These are phyloP conservation scores for Protomyces inouyei DNA, from an alignment of 1,139 yeast genomes.

Conservation along the genomic window DNA sequence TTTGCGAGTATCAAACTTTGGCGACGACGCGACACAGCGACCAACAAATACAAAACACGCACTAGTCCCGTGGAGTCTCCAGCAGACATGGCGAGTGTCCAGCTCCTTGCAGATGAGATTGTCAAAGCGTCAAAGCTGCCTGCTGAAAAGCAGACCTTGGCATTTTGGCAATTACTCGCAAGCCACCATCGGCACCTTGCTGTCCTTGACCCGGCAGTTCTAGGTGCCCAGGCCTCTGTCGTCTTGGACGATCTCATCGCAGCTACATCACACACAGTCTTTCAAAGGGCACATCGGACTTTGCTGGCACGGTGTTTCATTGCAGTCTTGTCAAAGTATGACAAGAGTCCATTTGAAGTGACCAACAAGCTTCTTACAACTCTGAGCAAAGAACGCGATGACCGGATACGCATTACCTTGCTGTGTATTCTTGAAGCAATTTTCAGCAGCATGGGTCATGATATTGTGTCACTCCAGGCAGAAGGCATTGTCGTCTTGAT, in stretches of 20 bases:
- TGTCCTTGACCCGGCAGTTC: conserved; percentile 30
- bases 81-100: neutral
- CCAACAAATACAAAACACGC: no score
- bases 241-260: conserved; percentile 46
- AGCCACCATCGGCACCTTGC: conserved; percentile 30
- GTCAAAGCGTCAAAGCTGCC: neutral
- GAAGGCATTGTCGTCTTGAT: conserved; percentile 3
- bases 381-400: conserved; percentile 37
- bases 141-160: conserved; percentile 31
- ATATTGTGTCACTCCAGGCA: conserved; percentile 36
- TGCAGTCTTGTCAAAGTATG: conserved; percentile 29
- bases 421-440: conserved; percentile 26
- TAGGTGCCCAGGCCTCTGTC: conserved; percentile 32
- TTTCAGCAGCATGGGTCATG: conserved; percentile 32
- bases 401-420: conserved; percentile 31
- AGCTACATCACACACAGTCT: conserved; percentile 39
- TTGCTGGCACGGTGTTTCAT: conserved; percentile 32
- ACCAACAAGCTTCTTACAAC: conserved; percentile 36
- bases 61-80: no score
- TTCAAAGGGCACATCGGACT: conserved; percentile 31
- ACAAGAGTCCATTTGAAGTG: conserved; percentile 37
- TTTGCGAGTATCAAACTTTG: no score
- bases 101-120: neutral
- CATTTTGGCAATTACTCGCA: conserved; percentile 30
- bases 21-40: no score